A percentile compares a stretch with the other conserved stretches of the same genome.
phyloP scores from a whole-genome alignment of 352 stramenopile species.

The Globisporangium parvum region DNA sequence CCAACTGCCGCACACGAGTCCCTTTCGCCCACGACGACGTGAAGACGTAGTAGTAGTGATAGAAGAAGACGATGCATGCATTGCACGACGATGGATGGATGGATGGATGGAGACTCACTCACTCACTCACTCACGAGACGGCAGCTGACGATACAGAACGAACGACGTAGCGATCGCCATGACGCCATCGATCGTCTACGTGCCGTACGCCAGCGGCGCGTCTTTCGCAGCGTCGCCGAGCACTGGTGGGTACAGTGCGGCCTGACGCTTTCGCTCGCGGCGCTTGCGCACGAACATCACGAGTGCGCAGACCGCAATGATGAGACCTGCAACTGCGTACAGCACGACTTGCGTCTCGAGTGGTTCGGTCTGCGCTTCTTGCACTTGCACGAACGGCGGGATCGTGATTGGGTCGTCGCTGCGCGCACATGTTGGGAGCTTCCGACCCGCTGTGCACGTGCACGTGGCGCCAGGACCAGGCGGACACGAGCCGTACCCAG shows the following conservation, averaged over 20 bases:
- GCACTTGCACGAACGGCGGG: neutral
- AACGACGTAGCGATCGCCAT: too few species aligned
- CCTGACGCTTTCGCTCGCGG: constrained; percentile 4
- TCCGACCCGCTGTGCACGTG: constrained; percentile 36
- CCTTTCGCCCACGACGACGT: too few species aligned
- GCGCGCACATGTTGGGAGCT: constrained; percentile 33
- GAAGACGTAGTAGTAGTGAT: too few species aligned
- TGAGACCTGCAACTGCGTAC: neutral
- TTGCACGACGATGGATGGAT: too few species aligned
- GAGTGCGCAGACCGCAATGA: neutral
- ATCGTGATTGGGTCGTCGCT: constrained; percentile 25
- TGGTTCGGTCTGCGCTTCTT: too few species aligned
- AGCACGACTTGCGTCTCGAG: too few species aligned
- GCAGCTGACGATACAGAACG: too few species aligned
- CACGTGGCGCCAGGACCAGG: constrained; percentile 61
- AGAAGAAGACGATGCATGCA: too few species aligned
- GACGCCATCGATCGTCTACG: neutral
- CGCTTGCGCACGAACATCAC: constrained; percentile 1
- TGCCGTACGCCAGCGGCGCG: constrained; percentile 7
- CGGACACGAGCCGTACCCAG: constrained; percentile 57
- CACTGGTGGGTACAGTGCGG: constrained; percentile 6
- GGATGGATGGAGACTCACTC: too few species aligned
- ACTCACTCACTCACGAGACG: too few species aligned
- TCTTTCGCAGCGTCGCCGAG: neutral
- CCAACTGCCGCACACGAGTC: too few species aligned